Evolutionary conservation across 1,284 basidiomycete genomes (phyloP).

Genomic region (Leccinum ponderosum): DNA sequence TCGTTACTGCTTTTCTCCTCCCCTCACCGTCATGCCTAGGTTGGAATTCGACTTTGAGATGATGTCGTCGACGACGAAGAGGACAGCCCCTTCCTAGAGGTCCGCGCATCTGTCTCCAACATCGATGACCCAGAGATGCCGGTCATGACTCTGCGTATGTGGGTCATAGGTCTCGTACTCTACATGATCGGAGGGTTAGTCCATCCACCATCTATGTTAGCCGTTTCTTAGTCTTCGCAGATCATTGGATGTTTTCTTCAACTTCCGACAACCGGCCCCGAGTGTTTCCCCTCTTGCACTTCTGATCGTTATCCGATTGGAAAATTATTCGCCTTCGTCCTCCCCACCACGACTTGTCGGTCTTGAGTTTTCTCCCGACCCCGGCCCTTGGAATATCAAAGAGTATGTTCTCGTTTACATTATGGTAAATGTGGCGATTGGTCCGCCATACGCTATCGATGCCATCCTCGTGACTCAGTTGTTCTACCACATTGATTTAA

Average conservation of each 20-base stretch:
- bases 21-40: constrained; percentile 37
- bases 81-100: constrained; percentile 96
- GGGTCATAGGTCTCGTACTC: constrained; percentile 80
- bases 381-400: constrained; percentile 98
- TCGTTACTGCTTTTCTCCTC: background rate
- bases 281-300: constrained; percentile 78
- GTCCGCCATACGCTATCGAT: constrained; percentile 78
- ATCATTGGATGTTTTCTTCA: constrained; percentile 89
- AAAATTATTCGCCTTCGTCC: constrained; percentile 77
- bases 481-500: constrained; percentile 54
- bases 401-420: constrained; percentile 93
- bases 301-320: constrained; percentile 86
- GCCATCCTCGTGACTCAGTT: constrained; percentile 77
- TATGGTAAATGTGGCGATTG: constrained; percentile 90
- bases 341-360: constrained; percentile 80
- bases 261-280: constrained; percentile 88
- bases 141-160: constrained; percentile 86
- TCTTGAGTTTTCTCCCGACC: constrained; percentile 81
- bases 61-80: constrained; percentile 78
- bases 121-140: constrained; percentile 98
- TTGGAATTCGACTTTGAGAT: constrained; percentile 70
- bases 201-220: constrained; percentile 11
- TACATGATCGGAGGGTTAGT: constrained; percentile 63
- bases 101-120: constrained; percentile 94
- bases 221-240: constrained; percentile 34